phyloP scores from a whole-genome alignment of 2,329 filamentous ascomycete species.

The Diaporthe citrichinensis region DNA sequence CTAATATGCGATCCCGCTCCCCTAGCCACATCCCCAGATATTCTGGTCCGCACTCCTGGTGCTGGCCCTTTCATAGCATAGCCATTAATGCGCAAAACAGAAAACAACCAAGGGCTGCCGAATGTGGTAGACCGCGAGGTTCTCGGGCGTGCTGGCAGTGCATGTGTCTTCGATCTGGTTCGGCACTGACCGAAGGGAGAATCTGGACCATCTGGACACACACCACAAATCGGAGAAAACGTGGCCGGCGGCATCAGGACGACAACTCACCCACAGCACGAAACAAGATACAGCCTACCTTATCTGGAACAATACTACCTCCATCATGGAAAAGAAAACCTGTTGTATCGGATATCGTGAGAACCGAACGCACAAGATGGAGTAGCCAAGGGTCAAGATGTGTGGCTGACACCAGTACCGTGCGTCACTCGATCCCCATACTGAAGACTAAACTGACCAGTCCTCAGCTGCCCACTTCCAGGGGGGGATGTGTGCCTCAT shows the following conservation, averaged over 20 bases:
- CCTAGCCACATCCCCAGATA: slow-evolving; percentile 18
- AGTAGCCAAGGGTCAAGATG: slow-evolving; percentile 26
- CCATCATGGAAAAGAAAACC: neutral
- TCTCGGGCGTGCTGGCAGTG: neutral
- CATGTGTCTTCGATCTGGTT: neutral
- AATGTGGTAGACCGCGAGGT: slow-evolving; percentile 1
- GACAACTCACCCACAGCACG: slow-evolving; percentile 5
- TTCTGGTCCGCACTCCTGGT: slow-evolving; percentile 20
- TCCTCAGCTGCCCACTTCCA: slow-evolving; percentile 19
- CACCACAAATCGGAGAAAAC: neutral
- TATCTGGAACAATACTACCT: slow-evolving; percentile 24
- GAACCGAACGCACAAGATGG: slow-evolving; percentile 19
- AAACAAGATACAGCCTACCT: slow-evolving; percentile 18
- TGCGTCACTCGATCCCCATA: slow-evolving; percentile 28
- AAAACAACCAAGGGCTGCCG: slow-evolving; percentile 16
- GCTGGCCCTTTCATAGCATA: slow-evolving; percentile 16
- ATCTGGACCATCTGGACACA: slow-evolving; percentile 18
- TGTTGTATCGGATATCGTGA: slow-evolving; percentile 23
- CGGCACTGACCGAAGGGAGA: slow-evolving; percentile 18
- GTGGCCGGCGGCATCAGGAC: slow-evolving; percentile 6
- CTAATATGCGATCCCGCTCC: slow-evolving; percentile 20
- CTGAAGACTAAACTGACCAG: slow-evolving; percentile 27
- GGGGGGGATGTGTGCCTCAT: slow-evolving; percentile 14
- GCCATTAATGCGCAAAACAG: slow-evolving; percentile 19
- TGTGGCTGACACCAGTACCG: slow-evolving; percentile 30